Conservation (phyloP, 2,329 filamentous ascomycete species). For the Verticillium nonalfalfae region DNA sequence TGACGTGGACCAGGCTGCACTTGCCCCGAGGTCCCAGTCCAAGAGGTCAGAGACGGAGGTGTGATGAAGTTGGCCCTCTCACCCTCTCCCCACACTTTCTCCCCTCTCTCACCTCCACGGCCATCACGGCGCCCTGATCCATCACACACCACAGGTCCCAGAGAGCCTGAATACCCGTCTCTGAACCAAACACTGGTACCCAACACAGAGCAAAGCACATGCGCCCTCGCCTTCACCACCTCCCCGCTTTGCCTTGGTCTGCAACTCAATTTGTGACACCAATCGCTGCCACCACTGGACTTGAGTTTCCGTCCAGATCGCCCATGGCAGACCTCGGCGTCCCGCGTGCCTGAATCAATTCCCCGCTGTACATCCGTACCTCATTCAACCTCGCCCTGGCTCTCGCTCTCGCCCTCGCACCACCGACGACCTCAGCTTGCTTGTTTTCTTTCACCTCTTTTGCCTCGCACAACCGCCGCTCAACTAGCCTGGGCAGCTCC, state of each 20-base stretch:
- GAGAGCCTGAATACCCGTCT: background rate
- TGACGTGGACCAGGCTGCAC: background rate
- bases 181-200: background rate
- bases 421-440: background rate
- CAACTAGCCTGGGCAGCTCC: background rate
- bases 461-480: background rate
- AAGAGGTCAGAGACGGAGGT: background rate
- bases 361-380: background rate
- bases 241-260: background rate
- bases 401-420: too few relatives aligned
- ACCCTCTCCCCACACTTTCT: conserved; percentile 17
- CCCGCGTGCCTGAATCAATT: background rate
- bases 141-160: conserved; percentile 4
- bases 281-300: background rate
- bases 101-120: conserved; percentile 22
- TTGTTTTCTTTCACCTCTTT: background rate
- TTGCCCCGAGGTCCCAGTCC: background rate
- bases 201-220: background rate
- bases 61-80: conserved; percentile 4
- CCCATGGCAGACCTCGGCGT: background rate
- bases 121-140: conserved; percentile 18
- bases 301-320: background rate
- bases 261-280: conserved; percentile 13
- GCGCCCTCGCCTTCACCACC: conserved; percentile 1
- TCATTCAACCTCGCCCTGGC: background rate